Conservation (phyloP, 257 asterid species). For the Henckelia pumila region DNA sequence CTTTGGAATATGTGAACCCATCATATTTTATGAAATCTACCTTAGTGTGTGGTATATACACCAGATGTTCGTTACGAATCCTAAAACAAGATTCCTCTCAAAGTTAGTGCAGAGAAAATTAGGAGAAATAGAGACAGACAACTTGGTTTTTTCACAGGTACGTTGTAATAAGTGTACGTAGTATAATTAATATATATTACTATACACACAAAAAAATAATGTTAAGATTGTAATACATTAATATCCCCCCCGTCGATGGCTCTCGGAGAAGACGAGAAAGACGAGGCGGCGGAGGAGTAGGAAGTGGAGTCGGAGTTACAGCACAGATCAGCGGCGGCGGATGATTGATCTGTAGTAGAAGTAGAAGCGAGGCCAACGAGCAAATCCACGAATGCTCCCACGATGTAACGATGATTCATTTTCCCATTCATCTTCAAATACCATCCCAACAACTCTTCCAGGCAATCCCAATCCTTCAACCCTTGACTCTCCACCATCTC, state of each 20-base stretch:
- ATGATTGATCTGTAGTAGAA: slow-evolving; percentile 18
- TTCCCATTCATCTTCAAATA: slow-evolving; percentile 72
- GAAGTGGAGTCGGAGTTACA: slow-evolving; percentile 31
- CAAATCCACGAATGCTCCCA: slow-evolving; percentile 80
- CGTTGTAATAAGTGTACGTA: slow-evolving; percentile 16
- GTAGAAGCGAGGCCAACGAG: slow-evolving; percentile 39
- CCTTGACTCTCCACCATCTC: slow-evolving; percentile 90
- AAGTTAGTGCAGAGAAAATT: not conserved
- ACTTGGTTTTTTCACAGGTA: not conserved
- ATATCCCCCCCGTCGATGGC: slow-evolving; percentile 28
- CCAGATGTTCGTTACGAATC: not conserved
- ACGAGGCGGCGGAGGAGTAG: slow-evolving; percentile 57
- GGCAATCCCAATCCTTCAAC: slow-evolving; percentile 67
- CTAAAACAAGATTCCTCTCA: no score
- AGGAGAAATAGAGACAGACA: not conserved
- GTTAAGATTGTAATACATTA: slow-evolving; percentile 23
- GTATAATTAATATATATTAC: not conserved
- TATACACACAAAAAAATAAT: slow-evolving; percentile 26
- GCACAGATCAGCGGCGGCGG: not conserved
- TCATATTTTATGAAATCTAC: no score
- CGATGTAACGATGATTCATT: slow-evolving; percentile 59
- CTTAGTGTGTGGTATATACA: no score
- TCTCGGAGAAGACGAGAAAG: slow-evolving; percentile 41
- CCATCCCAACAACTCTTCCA: slow-evolving; percentile 81
- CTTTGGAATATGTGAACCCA: no score